Evolutionary conservation across 805 yeast species (phyloP).

Genomic region (Blastobotrys chiropterorum): DNA sequence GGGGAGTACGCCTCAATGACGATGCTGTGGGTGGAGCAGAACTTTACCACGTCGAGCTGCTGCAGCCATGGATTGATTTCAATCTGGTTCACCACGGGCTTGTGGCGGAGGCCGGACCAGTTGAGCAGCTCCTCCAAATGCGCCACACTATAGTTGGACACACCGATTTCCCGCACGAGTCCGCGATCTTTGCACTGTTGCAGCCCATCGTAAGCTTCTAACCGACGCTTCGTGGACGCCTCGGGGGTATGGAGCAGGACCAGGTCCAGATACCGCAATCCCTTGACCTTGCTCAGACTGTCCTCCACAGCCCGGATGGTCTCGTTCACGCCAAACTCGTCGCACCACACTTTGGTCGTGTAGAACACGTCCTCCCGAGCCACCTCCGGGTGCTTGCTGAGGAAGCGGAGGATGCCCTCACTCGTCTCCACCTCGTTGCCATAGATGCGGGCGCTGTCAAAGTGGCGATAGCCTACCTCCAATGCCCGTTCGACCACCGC

Average conservation of each 20-base stretch:
- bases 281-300: constrained; percentile 46
- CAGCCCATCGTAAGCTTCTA: constrained; percentile 48
- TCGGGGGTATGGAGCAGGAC: constrained; percentile 56
- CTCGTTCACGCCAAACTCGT: constrained; percentile 42
- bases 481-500: constrained; percentile 44
- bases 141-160: constrained; percentile 53
- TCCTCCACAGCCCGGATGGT: constrained; percentile 43
- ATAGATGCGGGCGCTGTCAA: constrained; percentile 65
- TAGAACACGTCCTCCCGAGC: constrained; percentile 46
- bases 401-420: constrained; percentile 49
- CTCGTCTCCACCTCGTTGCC: constrained; percentile 57
- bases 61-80: constrained; percentile 86
- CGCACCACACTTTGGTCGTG: constrained; percentile 70
- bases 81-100: constrained; percentile 73
- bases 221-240: constrained; percentile 26
- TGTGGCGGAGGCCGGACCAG: constrained; percentile 40
- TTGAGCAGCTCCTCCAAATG: constrained; percentile 49
- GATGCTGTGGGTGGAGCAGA: constrained; percentile 45
- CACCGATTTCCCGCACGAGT: constrained; percentile 49
- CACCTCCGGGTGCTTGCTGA: constrained; percentile 46
- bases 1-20: constrained; percentile 67
- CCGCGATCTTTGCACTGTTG: constrained; percentile 49
- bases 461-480: constrained; percentile 59
- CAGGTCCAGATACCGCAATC: constrained; percentile 57
- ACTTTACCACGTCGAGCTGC: constrained; percentile 51